Evolutionary conservation across 805 yeast genomes (phyloP).

Genomic region (Spathaspora gorwiae): DNA sequence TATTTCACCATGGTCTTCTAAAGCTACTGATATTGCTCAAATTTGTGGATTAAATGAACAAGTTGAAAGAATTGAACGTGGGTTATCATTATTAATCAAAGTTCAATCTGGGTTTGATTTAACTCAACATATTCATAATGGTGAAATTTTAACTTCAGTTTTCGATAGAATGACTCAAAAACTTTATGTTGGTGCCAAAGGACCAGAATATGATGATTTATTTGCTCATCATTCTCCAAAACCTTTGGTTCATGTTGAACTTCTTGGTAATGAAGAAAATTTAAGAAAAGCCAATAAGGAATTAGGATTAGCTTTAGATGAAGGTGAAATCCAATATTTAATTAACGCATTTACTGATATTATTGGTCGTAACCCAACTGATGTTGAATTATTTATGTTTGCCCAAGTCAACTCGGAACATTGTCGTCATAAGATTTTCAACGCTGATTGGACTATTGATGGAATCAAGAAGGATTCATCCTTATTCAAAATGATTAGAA

Average conservation of each 20-base stretch:
- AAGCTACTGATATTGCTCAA: conserved; percentile 90
- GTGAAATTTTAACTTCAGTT: conserved; percentile 60
- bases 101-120: conserved; percentile 71
- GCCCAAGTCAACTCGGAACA: conserved; percentile 99
- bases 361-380: conserved; percentile 88
- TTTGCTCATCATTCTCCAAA: conserved; percentile 78
- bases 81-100: conserved; percentile 67
- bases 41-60: conserved; percentile 76
- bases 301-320: conserved; percentile 90
- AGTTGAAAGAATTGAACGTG: conserved; percentile 87
- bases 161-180: conserved; percentile 95
- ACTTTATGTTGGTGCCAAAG: conserved; percentile 46
- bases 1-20: conserved; percentile 98
- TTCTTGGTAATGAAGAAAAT: conserved; percentile 52
- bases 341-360: conserved; percentile 73
- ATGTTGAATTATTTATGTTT: conserved; percentile 96
- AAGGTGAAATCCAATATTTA: conserved; percentile 88
- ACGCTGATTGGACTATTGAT: conserved; percentile 97
- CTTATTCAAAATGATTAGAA: conserved; percentile 91
- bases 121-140: conserved; percentile 19
- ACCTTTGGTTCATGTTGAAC: conserved; percentile 73
- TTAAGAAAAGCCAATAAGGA: conserved; percentile 72
- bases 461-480: conserved; percentile 68
- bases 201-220: conserved; percentile 66
- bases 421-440: conserved; percentile 98